Base-by-base conservation (phyloP, 2,329 filamentous ascomycete genomes). In the Pleomassaria siparia region DNA sequence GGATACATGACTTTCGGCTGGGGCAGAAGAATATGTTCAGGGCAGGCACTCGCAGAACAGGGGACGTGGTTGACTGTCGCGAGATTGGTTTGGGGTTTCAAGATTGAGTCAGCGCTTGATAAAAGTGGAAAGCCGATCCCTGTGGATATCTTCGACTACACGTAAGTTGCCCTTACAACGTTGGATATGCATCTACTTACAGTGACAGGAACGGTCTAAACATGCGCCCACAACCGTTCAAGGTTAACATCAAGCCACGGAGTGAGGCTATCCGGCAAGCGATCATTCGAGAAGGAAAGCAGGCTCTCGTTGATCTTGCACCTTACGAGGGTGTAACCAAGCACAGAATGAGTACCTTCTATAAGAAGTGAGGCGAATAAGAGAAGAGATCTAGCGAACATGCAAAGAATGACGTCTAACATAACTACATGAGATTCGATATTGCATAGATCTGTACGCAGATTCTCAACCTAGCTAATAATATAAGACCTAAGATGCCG, bases 21-120 rank as follows among this genome's bases (percentile, higher is more conserved):
- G 8, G 81, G 81, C 1, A 71, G 81, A 5, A 72, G 82, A 20
- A 74, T 83, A 35, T 85, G 82, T 60, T 80, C 77, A 2, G 82
- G 82, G 0, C 78, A 80, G 24, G 77, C 82, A 43, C 69, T 84
- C 15, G 81, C 81, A 1, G 81, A 85, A 63, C 79, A 83, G 57
- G 80, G 81, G 5, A 80, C 80, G 0, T 84, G 80, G 74, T 76
- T 84, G 56, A 81, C 77, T 0, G 72, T 84, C 36, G 78, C 79
- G 8, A 69, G 81, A 12, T 57, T 84, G 22, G 68, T 85, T 6
- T 84, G 82, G 80, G 80, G 73, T 0, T 85, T 83, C 56, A 71
- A 73, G 45, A 77, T 83, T 47, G 62, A 71, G 43, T 71, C 73
- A 36, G 71, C 64, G 25, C 46, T 71, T 11, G 72, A 75, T 56